A percentile compares a stretch with the other conserved stretches of the same genome.
These are phyloP conservation scores for Picea abies DNA, from an alignment of 83 land plant species.

Conservation along the genomic window DNA sequence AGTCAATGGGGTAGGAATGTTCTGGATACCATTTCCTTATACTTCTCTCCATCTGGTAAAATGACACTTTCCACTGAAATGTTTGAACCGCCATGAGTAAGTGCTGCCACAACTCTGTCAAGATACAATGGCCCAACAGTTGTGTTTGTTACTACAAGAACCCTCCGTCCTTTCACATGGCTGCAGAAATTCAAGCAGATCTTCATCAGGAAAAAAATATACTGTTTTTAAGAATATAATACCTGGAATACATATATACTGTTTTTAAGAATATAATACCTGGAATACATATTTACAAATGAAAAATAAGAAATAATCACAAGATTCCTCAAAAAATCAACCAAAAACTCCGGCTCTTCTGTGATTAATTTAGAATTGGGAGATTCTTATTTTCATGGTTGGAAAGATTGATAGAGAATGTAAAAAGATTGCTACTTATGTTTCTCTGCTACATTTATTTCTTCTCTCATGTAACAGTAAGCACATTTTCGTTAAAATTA, in stretches of 20 bases:
- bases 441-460: not conserved
- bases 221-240: not conserved
- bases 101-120: conserved; percentile 67
- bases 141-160: conserved; percentile 87
- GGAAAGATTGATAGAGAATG: not conserved
- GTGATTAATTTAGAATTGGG: not conserved
- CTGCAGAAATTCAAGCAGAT: conserved; percentile 31
- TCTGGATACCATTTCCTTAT: conserved; percentile 70
- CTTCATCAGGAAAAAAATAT: not conserved
- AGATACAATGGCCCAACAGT: conserved; percentile 85
- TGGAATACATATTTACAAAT: not conserved
- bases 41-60: conserved; percentile 94
- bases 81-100: conserved; percentile 61
- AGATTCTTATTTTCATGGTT: not conserved
- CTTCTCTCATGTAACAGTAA: too few species aligned
- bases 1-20: not conserved
- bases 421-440: not conserved
- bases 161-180: conserved; percentile 82
- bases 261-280: not conserved
- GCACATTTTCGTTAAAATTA: too few species aligned
- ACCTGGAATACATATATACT: not conserved
- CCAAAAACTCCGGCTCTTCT: not conserved
- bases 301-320: not conserved
- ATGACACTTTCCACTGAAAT: conserved; percentile 83
- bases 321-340: not conserved